Evolutionary conservation across 2,329 filamentous ascomycete species (phyloP).

Genomic region (Alternaria sp.): DNA sequence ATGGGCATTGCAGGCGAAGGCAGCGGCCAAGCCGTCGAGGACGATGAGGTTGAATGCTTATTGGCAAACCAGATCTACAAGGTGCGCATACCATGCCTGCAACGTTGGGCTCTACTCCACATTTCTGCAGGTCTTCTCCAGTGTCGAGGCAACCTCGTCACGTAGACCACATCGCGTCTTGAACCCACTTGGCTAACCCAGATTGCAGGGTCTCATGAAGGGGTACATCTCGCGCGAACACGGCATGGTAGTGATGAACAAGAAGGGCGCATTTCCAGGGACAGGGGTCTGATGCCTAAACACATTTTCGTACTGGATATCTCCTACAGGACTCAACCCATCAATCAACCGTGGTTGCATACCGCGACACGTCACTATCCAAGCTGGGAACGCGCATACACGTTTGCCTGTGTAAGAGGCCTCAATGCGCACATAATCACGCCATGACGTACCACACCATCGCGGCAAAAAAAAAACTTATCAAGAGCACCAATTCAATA

Average conservation of each 20-base stretch:
- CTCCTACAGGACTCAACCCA: conserved; percentile 15
- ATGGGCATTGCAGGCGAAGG: conserved; percentile 69
- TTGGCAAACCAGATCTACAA: conserved; percentile 99
- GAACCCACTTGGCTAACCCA: conserved; percentile 27
- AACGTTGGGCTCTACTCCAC: not conserved
- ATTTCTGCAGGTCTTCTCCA: not conserved
- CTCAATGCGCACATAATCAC: not conserved
- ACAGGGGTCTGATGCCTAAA: conserved; percentile 69
- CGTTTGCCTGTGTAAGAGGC: not conserved
- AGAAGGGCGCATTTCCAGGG: conserved; percentile 91
- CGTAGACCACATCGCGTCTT: conserved; percentile 6
- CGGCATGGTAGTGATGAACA: conserved; percentile 90
- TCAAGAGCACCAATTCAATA: not conserved
- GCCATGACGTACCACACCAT: not conserved
- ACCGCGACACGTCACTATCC: conserved; percentile 16
- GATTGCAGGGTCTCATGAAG: conserved; percentile 84
- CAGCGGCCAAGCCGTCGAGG: conserved; percentile 70
- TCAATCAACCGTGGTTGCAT: conserved; percentile 16
- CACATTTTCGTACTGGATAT: conserved; percentile 17
- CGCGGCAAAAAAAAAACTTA: not conserved
- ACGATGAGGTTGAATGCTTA: conserved; percentile 94
- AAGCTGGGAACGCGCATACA: not conserved
- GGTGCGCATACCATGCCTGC: conserved; percentile 61
- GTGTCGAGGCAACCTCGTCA: conserved; percentile 21
- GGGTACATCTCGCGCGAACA: conserved; percentile 95